Percentiles rank a stretch among this genome's conserved stretches.
Evolutionary conservation across 2,329 filamentous ascomycete species (phyloP).

Genomic region (Didymellaceae sp.): DNA sequence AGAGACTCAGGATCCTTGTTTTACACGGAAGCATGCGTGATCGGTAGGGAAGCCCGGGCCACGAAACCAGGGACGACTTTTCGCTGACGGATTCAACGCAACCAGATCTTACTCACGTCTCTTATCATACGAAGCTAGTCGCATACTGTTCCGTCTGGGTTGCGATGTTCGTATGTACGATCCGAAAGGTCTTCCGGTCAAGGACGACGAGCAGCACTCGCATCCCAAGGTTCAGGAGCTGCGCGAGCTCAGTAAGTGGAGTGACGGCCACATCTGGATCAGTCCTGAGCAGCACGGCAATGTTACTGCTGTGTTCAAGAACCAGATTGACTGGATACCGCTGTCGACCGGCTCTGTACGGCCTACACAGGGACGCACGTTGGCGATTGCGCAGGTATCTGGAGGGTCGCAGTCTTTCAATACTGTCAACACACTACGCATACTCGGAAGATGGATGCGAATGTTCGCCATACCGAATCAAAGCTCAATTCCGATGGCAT

Average conservation of each 20-base stretch:
- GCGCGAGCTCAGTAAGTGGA: slow-evolving; percentile 66
- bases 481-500: slow-evolving; percentile 67
- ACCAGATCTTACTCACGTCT: slow-evolving; percentile 66
- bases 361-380: slow-evolving; percentile 69
- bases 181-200: slow-evolving; percentile 65
- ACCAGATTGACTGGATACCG: slow-evolving; percentile 75
- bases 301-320: slow-evolving; percentile 67
- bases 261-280: slow-evolving; percentile 70
- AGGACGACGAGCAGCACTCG: slow-evolving; percentile 64
- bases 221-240: slow-evolving; percentile 70
- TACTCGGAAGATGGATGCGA: slow-evolving; percentile 72
- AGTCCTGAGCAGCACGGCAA: slow-evolving; percentile 72
- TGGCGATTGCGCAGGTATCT: slow-evolving; percentile 67
- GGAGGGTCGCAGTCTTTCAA: slow-evolving; percentile 73
- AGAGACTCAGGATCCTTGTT: slow-evolving; percentile 63
- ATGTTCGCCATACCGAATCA: slow-evolving; percentile 74
- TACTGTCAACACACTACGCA: slow-evolving; percentile 68
- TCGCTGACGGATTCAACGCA: slow-evolving; percentile 10
- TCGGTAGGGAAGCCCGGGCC: slow-evolving; percentile 40
- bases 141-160: slow-evolving; percentile 68
- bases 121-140: slow-evolving; percentile 64
- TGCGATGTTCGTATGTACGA: slow-evolving; percentile 71
- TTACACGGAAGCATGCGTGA: slow-evolving; percentile 66
- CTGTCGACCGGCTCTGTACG: slow-evolving; percentile 66
- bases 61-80: background rate